Percentiles rank a stretch among this genome's conserved stretches.
These are phyloP conservation scores for Tuber borchii DNA, from an alignment of 495 filamentous ascomycete species.

Conservation along the genomic window DNA sequence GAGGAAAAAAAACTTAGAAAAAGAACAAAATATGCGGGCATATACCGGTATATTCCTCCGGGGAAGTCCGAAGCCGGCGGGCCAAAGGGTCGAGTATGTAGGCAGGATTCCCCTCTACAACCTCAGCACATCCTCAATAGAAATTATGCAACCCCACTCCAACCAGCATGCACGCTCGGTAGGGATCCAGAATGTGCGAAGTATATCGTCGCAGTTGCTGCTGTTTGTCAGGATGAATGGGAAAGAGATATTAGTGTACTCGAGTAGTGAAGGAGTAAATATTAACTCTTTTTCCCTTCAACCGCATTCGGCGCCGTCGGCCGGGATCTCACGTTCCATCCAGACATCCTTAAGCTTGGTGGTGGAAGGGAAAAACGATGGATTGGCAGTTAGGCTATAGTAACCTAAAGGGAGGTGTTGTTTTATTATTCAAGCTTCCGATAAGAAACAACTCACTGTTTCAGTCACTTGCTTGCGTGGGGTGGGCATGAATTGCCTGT, in stretches of 20 bases:
- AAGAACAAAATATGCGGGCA: not conserved
- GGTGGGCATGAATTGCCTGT: not conserved
- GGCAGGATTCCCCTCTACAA: not conserved
- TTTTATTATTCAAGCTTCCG: slow-evolving; percentile 1
- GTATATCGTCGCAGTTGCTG: not conserved
- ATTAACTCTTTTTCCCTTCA: slow-evolving; percentile 2
- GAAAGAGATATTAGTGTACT: not conserved
- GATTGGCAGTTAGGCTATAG: not conserved
- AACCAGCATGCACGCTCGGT: not conserved
- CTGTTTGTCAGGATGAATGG: not conserved
- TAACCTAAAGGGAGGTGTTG: not conserved
- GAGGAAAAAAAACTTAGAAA: not conserved
- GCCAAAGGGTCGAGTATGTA: not conserved
- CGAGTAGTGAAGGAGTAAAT: not conserved
- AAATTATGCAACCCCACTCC: not conserved
- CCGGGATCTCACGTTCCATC: not conserved
- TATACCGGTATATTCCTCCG: not conserved
- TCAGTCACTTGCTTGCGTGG: not conserved
- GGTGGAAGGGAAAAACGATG: not conserved
- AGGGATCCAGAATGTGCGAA: not conserved
- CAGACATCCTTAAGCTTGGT: not conserved
- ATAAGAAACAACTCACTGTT: slow-evolving; percentile 35
- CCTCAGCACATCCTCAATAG: not conserved
- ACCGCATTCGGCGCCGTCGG: slow-evolving; percentile 1
- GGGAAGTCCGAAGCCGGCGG: not conserved